These are phyloP conservation scores for Knoxdaviesia capensis DNA, from an alignment of 2,329 filamentous ascomycete genomes.

Conservation along the genomic window DNA sequence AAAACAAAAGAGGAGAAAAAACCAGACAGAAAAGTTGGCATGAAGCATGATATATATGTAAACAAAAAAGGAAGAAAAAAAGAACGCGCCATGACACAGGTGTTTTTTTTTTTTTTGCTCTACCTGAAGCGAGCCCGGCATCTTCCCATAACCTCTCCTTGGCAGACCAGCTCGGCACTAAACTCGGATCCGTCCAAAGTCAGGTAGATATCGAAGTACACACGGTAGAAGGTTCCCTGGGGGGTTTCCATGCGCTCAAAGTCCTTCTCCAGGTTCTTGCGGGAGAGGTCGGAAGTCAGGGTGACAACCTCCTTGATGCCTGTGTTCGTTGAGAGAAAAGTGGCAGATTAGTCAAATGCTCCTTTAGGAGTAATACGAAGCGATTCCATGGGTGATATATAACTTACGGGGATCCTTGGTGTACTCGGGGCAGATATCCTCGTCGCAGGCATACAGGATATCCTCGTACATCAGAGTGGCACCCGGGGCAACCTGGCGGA, in stretches of 20 bases:
- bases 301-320: slow-evolving; percentile 99
- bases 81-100: no score
- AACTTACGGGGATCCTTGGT: slow-evolving; percentile 96
- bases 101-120: slow-evolving; percentile 5
- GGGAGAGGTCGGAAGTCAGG: slow-evolving; percentile 84
- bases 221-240: slow-evolving; percentile 85
- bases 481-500: slow-evolving; percentile 90
- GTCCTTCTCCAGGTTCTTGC: slow-evolving; percentile 97
- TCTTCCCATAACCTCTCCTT: slow-evolving; percentile 95
- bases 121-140: slow-evolving; percentile 77
- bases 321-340: slow-evolving; percentile 15
- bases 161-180: slow-evolving; percentile 95
- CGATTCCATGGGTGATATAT: not conserved
- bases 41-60: not conserved
- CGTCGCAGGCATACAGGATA: slow-evolving; percentile 90
- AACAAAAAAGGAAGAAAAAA: not conserved
- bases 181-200: slow-evolving; percentile 96
- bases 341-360: slow-evolving; percentile 9
- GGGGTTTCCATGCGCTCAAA: slow-evolving; percentile 99
- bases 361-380: not conserved
- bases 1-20: slow-evolving; percentile 1
- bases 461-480: slow-evolving; percentile 99
- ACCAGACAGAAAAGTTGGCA: not conserved
- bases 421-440: slow-evolving; percentile 95
- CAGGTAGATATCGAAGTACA: slow-evolving; percentile 65